Evolutionary conservation across 2,329 filamentous ascomycete genomes (phyloP).

Genomic region (Alternaria brassicae): DNA sequence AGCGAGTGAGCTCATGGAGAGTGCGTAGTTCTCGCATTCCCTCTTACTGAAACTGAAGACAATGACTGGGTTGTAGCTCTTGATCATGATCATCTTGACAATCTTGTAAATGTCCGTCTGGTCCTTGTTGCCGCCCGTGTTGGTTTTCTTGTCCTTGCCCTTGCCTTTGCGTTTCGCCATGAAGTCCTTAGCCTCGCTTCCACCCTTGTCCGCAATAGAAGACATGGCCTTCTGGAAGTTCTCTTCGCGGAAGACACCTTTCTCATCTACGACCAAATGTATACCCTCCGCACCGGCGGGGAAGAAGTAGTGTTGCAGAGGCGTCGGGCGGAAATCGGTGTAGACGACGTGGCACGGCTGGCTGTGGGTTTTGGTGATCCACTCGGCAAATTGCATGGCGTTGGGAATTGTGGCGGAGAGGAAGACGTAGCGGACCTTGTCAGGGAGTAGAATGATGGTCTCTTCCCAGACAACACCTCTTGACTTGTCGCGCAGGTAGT

Average conservation of each 20-base stretch:
- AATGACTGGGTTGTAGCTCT: constrained; percentile 96
- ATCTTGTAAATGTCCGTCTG: constrained; percentile 94
- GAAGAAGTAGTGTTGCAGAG: constrained; percentile 97
- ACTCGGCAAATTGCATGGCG: constrained; percentile 98
- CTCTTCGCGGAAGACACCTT: constrained; percentile 92
- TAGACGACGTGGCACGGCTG: constrained; percentile 99
- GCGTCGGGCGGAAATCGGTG: constrained; percentile 96
- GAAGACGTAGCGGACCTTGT: constrained; percentile 99
- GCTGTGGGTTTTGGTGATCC: constrained; percentile 97
- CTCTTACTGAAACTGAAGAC: constrained; percentile 99
- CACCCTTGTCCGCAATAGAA: constrained; percentile 85
- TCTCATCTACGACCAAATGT: constrained; percentile 93
- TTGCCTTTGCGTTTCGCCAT: constrained; percentile 83
- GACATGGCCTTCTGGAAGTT: constrained; percentile 98
- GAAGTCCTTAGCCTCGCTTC: constrained; percentile 79
- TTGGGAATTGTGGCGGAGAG: constrained; percentile 98
- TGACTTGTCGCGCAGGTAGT: constrained; percentile 94
- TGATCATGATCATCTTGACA: constrained; percentile 97
- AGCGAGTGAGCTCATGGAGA: constrained; percentile 83
- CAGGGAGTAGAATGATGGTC: constrained; percentile 95
- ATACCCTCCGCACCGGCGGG: constrained; percentile 92
- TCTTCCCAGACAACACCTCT: constrained; percentile 99
- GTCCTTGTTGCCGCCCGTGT: constrained; percentile 75
- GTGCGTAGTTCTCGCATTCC: constrained; percentile 88
- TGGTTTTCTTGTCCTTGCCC: constrained; percentile 89